Evolutionary conservation across 2,329 filamentous ascomycete species (phyloP), one percentile per base, ranked within the genome.

Genomic region (Talaromyces sp.): DNA sequence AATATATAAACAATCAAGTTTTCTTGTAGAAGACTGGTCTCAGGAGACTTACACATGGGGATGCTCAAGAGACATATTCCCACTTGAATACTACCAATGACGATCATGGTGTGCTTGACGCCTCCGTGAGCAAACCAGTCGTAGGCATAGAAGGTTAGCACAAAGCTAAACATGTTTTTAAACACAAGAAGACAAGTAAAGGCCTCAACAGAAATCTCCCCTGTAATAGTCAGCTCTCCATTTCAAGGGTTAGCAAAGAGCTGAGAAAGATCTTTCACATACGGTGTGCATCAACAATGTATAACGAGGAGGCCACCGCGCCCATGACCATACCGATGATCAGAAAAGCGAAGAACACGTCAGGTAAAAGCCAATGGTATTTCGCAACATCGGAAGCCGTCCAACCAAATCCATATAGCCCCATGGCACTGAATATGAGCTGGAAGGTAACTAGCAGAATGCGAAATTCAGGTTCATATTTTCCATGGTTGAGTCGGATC

Each of bases 281-380:
- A 88, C 91, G 87, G 73, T 97, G 93, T 0, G 92, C 92, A 74
- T 97, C 93, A 7, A 96, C 89, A 66, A 97, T 88, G 68, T 97
- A 97, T 20, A 96, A 76, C 1, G 90, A 89, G 56, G 86, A 89
- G 1, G 90, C 87, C 2, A 96, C 91, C 1, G 92, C 90, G 1
- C 92, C 92, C 66, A 96, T 86, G 0, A 97, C 91, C 90, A 96
- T 96, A 2, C 90, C 91, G 55, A 88, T 86, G 8, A 96, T 89
- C 68, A 94, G 86, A 50, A 94, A 82, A 0, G 82, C 89, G 63
- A 96, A 94, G 71, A 94, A 96, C 41, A 91, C 81, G 47, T 93
- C 84, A 0, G 90, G 88, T 52, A 89, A 82, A 47, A 86, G 77
- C 82, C 88, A 95, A 29, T 85, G 81, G 67, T 88, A 94, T 55